Evolutionary conservation across 768 basidiomycete genomes (phyloP).

Genomic region (Suillus subluteus): DNA sequence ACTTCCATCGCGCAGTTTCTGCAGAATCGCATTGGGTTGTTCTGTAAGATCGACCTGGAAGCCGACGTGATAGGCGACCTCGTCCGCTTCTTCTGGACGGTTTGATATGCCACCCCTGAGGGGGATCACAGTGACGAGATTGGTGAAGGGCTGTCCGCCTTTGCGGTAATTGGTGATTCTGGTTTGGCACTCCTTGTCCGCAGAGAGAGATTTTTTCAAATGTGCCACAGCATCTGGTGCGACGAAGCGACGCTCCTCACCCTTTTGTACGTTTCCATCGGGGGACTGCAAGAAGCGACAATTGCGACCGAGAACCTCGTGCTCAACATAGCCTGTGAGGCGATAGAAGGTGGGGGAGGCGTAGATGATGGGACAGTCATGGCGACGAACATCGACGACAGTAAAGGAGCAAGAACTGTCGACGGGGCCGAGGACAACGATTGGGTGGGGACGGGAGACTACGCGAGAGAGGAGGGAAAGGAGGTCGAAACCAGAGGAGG

Average conservation of each 20-base stretch:
- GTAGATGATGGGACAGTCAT: constrained; percentile 89
- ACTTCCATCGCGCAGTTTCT: constrained; percentile 76
- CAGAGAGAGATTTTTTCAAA: constrained; percentile 65
- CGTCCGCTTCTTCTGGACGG: constrained; percentile 57
- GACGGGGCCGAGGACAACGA: constrained; percentile 83
- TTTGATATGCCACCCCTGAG: constrained; percentile 62
- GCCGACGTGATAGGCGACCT: constrained; percentile 87
- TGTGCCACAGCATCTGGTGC: constrained; percentile 68
- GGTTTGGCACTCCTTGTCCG: constrained; percentile 88
- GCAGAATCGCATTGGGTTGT: constrained; percentile 83
- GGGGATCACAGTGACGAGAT: constrained; percentile 91
- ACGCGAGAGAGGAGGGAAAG: constrained; percentile 82
- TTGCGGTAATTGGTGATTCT: constrained; percentile 88
- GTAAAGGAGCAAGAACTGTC: constrained; percentile 93
- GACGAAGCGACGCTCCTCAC: constrained; percentile 59
- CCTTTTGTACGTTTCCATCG: constrained; percentile 52
- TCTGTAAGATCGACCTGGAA: constrained; percentile 94
- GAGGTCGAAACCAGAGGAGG: constrained; percentile 89
- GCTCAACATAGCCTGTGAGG: constrained; percentile 74
- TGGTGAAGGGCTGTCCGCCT: constrained; percentile 84
- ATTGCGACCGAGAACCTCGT: constrained; percentile 85
- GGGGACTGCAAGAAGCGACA: constrained; percentile 92
- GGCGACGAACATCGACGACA: constrained; percentile 81
- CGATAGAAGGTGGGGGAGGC: constrained; percentile 83
- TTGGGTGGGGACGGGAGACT: constrained; percentile 71